These are phyloP conservation scores for Aspergillaceae sp. DNA, from an alignment of 2,329 filamentous ascomycete genomes.

Conservation along the genomic window DNA sequence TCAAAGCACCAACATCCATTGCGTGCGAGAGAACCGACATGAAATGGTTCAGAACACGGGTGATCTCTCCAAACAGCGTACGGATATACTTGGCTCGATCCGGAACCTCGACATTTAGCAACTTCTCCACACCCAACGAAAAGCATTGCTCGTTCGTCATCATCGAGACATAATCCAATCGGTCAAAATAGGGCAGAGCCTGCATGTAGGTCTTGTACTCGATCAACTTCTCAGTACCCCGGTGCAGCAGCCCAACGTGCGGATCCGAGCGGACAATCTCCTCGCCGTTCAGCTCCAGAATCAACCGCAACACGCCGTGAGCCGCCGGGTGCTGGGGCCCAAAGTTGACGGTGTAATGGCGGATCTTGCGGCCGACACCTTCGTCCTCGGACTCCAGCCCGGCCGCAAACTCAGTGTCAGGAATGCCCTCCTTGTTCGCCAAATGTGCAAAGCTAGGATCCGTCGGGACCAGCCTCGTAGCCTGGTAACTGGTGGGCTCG, in stretches of 20 bases:
- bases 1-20: conserved; percentile 97
- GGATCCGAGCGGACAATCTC: conserved; percentile 95
- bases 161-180: conserved; percentile 98
- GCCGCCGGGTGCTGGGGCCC: conserved; percentile 97
- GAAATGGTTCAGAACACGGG: conserved; percentile 87
- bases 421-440: conserved; percentile 33
- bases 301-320: conserved; percentile 94
- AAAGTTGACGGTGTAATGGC: conserved; percentile 99
- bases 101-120: conserved; percentile 92
- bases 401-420: conserved; percentile 34
- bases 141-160: conserved; percentile 99
- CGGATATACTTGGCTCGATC: conserved; percentile 95
- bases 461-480: conserved; percentile 49
- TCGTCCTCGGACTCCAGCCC: conserved; percentile 39
- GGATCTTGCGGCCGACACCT: conserved; percentile 65
- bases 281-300: conserved; percentile 95
- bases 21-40: conserved; percentile 97
- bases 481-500: conserved; percentile 39
- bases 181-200: conserved; percentile 96
- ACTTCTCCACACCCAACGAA: conserved; percentile 90
- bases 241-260: conserved; percentile 90
- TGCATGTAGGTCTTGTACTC: conserved; percentile 99
- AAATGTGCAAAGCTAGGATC: conserved; percentile 47
- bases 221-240: conserved; percentile 98
- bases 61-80: conserved; percentile 92